phyloP scores from a whole-genome alignment of 2,329 filamentous ascomycete genomes.

The Fusarium camptoceras region DNA sequence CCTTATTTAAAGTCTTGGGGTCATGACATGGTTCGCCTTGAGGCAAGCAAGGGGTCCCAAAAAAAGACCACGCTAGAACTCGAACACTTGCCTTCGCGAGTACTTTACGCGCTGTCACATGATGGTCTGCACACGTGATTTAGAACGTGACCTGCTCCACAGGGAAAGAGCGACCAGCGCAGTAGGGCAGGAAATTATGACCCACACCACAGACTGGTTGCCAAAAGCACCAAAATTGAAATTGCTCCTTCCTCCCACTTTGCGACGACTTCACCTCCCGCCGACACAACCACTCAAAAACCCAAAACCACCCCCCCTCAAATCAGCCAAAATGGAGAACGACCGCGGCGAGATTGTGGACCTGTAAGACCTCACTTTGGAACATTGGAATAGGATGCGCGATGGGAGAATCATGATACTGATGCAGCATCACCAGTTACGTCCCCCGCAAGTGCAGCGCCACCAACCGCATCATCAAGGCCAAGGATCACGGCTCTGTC shows the following conservation, averaged over 20 bases:
- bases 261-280: conserved; percentile 49
- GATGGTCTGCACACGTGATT: background rate
- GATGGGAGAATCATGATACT: conserved; percentile 44
- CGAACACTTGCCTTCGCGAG: conserved; percentile 36
- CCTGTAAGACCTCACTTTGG: conserved; percentile 74
- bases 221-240: conserved; percentile 21
- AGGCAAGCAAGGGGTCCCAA: conserved; percentile 22
- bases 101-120: conserved; percentile 50
- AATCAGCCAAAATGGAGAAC: conserved; percentile 92
- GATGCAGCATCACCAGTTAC: conserved; percentile 71
- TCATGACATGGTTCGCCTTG: conserved; percentile 28
- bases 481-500: conserved; percentile 99
- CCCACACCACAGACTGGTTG: conserved; percentile 46
- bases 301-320: conserved; percentile 45
- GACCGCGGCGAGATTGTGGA: conserved; percentile 99
- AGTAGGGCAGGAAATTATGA: conserved; percentile 20
- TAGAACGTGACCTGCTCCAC: conserved; percentile 47
- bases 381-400: conserved; percentile 15
- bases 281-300: conserved; percentile 48
- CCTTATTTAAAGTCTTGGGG: conserved; percentile 6
- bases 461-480: conserved; percentile 99
- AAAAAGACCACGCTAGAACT: conserved; percentile 4
- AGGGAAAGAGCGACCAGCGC: conserved; percentile 12
- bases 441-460: conserved; percentile 99
- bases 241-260: conserved; percentile 33